A percentile compares a stretch with the other conserved stretches of the same genome.
phyloP scores from a whole-genome alignment of 2,329 filamentous ascomycete genomes.

The Colletotrichum neosansevieriae region DNA sequence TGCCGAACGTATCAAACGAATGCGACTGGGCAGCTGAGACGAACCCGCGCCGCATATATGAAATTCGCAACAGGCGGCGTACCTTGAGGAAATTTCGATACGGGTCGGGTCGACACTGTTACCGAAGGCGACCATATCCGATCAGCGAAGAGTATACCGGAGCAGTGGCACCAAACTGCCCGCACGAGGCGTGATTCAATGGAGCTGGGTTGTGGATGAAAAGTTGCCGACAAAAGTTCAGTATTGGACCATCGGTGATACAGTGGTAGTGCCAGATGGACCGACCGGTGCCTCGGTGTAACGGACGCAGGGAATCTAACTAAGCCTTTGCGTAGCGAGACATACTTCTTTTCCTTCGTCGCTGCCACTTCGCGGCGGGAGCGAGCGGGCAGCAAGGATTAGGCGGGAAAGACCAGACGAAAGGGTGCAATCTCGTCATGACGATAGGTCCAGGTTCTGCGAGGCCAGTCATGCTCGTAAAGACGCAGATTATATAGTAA shows the following conservation, averaged over 20 bases:
- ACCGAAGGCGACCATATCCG: neutral
- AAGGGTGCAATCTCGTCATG: neutral
- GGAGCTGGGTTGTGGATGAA: neutral
- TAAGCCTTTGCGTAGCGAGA: no score
- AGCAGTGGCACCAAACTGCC: slow-evolving; percentile 21
- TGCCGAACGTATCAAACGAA: slow-evolving; percentile 21
- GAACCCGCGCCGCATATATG: slow-evolving; percentile 5
- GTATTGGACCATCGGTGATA: slow-evolving; percentile 24
- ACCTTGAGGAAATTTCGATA: neutral
- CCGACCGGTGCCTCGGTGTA: slow-evolving; percentile 31
- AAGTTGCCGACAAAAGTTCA: neutral
- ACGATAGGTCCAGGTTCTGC: no score
- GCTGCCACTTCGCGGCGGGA: slow-evolving; percentile 6
- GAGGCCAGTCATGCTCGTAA: no score
- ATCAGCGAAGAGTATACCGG: slow-evolving; percentile 5
- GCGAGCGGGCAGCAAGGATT: slow-evolving; percentile 17
- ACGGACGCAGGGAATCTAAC: slow-evolving; percentile 20
- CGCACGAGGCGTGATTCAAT: slow-evolving; percentile 9
- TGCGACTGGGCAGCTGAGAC: slow-evolving; percentile 26
- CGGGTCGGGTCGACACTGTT: neutral
- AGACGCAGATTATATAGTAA: no score
- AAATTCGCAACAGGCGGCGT: neutral
- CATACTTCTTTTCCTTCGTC: neutral
- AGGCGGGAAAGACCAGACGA: slow-evolving; percentile 7
- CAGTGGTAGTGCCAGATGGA: slow-evolving; percentile 32